Percentiles rank a stretch among this genome's conserved stretches.
Conservation (phyloP, 1,139 yeast species). For the Kodamaea sp. region DNA sequence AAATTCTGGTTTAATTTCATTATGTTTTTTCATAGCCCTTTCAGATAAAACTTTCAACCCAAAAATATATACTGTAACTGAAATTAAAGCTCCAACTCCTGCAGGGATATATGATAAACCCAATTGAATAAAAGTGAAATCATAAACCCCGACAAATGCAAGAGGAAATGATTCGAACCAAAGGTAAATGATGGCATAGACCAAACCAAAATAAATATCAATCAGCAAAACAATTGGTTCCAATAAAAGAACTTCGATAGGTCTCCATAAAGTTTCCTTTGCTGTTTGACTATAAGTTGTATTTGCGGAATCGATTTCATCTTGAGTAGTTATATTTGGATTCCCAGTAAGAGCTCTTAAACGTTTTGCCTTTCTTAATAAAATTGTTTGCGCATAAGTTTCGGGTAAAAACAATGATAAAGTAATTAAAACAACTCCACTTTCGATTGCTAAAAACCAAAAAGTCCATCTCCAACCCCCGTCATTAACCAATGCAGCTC, state of each 20-base stretch:
- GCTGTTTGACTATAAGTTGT: conserved; percentile 21
- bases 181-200: conserved; percentile 51
- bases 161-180: conserved; percentile 53
- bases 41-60: too few relatives aligned
- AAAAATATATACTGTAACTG: too few relatives aligned
- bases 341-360: conserved; percentile 35
- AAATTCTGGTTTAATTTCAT: conserved; percentile 30
- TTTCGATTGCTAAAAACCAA: conserved; percentile 33
- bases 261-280: conserved; percentile 47
- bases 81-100: too few relatives aligned
- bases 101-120: too few relatives aligned
- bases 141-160: too few relatives aligned
- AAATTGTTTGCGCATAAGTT: conserved; percentile 29
- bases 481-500: conserved; percentile 26
- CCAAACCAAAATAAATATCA: conserved; percentile 49
- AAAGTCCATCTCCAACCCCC: conserved; percentile 38
- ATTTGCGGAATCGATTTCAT: conserved; percentile 23
- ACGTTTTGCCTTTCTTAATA: conserved; percentile 33
- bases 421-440: conserved; percentile 25
- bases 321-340: conserved; percentile 24
- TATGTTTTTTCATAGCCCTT: too few relatives aligned
- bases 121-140: too few relatives aligned
- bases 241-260: conserved; percentile 37
- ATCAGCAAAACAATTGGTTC: conserved; percentile 47
- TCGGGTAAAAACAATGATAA: conserved; percentile 32